Conservation (phyloP, 768 basidiomycete species). For the Mycena pura region DNA sequence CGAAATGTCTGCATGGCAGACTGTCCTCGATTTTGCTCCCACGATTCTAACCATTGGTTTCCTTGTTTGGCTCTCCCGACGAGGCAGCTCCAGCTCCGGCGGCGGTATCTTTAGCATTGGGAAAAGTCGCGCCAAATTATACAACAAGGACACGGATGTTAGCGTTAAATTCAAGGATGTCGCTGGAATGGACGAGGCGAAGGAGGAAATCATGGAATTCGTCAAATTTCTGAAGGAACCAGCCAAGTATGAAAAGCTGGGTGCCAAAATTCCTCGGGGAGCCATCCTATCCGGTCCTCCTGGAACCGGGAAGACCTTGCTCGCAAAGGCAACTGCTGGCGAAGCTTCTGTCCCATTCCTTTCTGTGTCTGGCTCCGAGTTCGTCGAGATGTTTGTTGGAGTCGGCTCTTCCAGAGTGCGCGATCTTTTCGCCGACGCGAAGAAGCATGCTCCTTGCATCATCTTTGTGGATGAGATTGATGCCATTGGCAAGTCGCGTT, state of each 20-base stretch:
- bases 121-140: constrained; percentile 92
- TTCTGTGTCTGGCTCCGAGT: constrained; percentile 98
- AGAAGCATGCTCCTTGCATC: constrained; percentile 98
- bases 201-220: constrained; percentile 99
- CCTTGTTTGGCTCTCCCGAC: constrained; percentile 86
- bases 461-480: constrained; percentile 99
- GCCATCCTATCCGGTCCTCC: constrained; percentile 96
- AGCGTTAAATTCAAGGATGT: constrained; percentile 95
- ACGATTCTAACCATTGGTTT: constrained; percentile 91
- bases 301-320: constrained; percentile 96
- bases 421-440: constrained; percentile 96
- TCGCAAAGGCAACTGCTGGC: constrained; percentile 98
- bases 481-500: constrained; percentile 95
- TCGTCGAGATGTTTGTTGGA: constrained; percentile 99
- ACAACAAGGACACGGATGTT: constrained; percentile 97
- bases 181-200: constrained; percentile 99
- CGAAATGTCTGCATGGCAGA: constrained; percentile 84
- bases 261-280: constrained; percentile 96
- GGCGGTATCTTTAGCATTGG: constrained; percentile 98
- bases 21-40: constrained; percentile 91
- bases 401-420: constrained; percentile 97
- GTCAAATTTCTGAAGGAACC: constrained; percentile 99
- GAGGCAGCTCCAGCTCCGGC: constrained; percentile 67
- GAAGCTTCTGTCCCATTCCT: constrained; percentile 98
- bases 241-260: constrained; percentile 90